phyloP scores from a whole-genome alignment of 768 basidiomycete genomes.

The Leucosporidium creatinivorum region DNA sequence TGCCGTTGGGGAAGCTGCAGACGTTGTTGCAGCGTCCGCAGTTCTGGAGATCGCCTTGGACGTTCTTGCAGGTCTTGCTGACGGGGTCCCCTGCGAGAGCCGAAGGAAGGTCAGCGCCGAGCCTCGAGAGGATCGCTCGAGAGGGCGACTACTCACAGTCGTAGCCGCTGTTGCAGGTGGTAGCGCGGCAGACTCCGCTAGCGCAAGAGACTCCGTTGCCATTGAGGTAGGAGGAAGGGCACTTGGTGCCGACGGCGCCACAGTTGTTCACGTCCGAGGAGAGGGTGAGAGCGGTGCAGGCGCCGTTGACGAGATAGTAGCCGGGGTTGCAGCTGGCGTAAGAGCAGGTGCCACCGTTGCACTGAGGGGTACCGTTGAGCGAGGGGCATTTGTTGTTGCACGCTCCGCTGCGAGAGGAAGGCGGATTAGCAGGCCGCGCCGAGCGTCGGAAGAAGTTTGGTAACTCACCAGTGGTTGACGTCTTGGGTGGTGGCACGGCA shows the following conservation, averaged over 20 bases:
- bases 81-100: no score
- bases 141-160: not conserved
- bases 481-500: no score
- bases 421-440: not conserved
- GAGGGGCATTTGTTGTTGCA: conserved; percentile 2
- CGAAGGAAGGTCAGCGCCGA: no score
- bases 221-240: conserved; percentile 17
- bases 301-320: conserved; percentile 3
- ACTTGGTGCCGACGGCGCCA: conserved; percentile 16
- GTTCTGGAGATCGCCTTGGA: not conserved
- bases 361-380: not conserved
- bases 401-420: no score
- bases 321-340: not conserved
- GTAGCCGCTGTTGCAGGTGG: not conserved
- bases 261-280: conserved; percentile 11
- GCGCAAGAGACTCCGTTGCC: conserved; percentile 16
- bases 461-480: no score
- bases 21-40: not conserved
- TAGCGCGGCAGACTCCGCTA: not conserved
- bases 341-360: not conserved
- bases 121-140: no score
- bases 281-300: conserved; percentile 11
- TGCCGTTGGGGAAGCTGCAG: conserved; percentile 12
- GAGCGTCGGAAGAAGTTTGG: no score
- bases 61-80: not conserved